phyloP scores from a whole-genome alignment of 306 rosid genomes.

The Carpinus viminea region DNA sequence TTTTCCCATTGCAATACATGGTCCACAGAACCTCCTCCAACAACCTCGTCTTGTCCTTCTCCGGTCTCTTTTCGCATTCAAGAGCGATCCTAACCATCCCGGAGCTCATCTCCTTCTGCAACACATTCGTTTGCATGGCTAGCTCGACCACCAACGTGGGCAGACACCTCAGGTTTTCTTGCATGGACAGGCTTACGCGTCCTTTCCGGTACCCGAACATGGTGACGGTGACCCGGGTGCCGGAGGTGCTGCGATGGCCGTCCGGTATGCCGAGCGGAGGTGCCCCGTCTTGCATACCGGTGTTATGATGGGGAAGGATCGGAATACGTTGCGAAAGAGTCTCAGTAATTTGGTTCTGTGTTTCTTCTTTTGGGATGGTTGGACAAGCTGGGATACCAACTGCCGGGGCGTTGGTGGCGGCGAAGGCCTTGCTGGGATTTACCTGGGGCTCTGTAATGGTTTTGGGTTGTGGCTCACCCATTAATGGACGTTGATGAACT shows the following conservation, averaged over 20 bases:
- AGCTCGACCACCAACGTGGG: conserved; percentile 61
- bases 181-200: conserved; percentile 67
- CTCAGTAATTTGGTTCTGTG: conserved; percentile 48
- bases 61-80: conserved; percentile 69
- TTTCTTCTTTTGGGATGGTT: conserved; percentile 50
- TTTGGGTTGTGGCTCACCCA: conserved; percentile 60
- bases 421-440: conserved; percentile 16
- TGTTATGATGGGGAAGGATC: conserved; percentile 71
- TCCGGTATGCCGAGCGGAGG: conserved; percentile 21
- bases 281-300: conserved; percentile 63
- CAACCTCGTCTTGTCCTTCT: conserved; percentile 56
- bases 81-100: conserved; percentile 84
- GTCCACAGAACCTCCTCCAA: conserved; percentile 69
- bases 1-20: conserved; percentile 83
- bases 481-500: conserved; percentile 36
- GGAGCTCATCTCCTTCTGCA: conserved; percentile 66
- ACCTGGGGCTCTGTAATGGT: not conserved
- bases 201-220: conserved; percentile 68
- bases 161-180: conserved; percentile 52
- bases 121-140: conserved; percentile 57
- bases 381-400: conserved; percentile 42
- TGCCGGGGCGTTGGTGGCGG: conserved; percentile 30
- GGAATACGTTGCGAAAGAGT: conserved; percentile 62
- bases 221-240: conserved; percentile 52
- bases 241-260: conserved; percentile 10